Percentiles rank a stretch among this genome's conserved stretches.
These are phyloP conservation scores for Juncus inflexus DNA, from an alignment of 176 grass and related monocot species.

Conservation along the genomic window DNA sequence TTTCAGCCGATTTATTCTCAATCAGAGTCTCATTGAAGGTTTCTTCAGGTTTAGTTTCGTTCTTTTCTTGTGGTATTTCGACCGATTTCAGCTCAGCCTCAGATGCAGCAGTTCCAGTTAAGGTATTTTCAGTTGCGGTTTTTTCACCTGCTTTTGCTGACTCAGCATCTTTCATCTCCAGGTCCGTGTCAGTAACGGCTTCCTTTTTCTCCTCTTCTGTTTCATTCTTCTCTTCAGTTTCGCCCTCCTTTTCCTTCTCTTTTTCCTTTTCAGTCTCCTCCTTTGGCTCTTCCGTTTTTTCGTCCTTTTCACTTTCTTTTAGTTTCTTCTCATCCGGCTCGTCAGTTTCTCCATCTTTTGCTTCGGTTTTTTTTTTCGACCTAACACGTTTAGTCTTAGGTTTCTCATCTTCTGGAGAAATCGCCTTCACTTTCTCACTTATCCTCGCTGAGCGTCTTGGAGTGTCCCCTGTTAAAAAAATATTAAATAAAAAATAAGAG, in stretches of 20 bases:
- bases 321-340: slow-evolving; percentile 5
- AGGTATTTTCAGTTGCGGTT: background rate
- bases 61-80: slow-evolving; percentile 13
- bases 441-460: slow-evolving; percentile 87
- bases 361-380: slow-evolving; percentile 22
- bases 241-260: slow-evolving; percentile 32
- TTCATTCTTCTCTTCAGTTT: slow-evolving; percentile 25
- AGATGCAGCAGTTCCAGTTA: slow-evolving; percentile 1
- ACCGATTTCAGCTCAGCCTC: background rate
- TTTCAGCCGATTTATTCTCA: slow-evolving; percentile 14
- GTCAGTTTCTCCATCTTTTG: slow-evolving; percentile 41
- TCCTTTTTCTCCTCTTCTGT: slow-evolving; percentile 17
- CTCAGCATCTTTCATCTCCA: slow-evolving; percentile 55
- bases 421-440: slow-evolving; percentile 72
- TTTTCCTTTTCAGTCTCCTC: slow-evolving; percentile 38
- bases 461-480: slow-evolving; percentile 66
- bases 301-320: slow-evolving; percentile 52
- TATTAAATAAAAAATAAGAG: no score
- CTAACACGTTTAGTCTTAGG: slow-evolving; percentile 46
- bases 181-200: background rate
- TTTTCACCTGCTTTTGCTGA: slow-evolving; percentile 26
- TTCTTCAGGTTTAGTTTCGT: slow-evolving; percentile 11
- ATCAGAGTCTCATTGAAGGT: background rate
- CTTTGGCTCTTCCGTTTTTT: slow-evolving; percentile 26
- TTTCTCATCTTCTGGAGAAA: slow-evolving; percentile 70